phyloP scores from a whole-genome alignment of 2,329 filamentous ascomycete species.

The Aspergillus phoenicis region DNA sequence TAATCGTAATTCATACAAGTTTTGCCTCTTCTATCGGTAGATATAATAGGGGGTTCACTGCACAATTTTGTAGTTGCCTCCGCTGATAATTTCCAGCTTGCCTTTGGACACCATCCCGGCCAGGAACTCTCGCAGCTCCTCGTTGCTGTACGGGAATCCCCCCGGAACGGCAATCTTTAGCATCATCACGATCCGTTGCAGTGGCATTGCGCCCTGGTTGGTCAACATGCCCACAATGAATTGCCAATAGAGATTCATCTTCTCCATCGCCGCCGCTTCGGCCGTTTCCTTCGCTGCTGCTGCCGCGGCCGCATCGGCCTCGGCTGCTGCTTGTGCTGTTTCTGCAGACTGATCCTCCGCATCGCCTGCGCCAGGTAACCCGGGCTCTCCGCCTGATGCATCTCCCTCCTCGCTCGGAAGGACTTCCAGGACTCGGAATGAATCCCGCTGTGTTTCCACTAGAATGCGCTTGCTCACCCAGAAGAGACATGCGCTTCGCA shows the following conservation, averaged over 20 bases:
- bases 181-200: conserved; percentile 87
- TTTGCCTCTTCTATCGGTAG: neutral
- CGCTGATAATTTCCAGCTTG: conserved; percentile 65
- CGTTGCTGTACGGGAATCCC: conserved; percentile 85
- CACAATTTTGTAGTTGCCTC: conserved; percentile 67
- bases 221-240: conserved; percentile 96
- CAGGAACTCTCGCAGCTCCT: conserved; percentile 82
- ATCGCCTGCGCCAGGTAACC: conserved; percentile 21
- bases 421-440: conserved; percentile 60
- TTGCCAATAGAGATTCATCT: conserved; percentile 78
- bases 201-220: conserved; percentile 82
- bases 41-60: conserved; percentile 20
- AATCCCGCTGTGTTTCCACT: conserved; percentile 49
- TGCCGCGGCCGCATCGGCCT: conserved; percentile 35
- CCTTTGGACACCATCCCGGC: conserved; percentile 73
- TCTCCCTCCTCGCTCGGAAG: conserved; percentile 39
- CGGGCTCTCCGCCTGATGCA: conserved; percentile 23
- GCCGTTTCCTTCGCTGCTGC: conserved; percentile 49
- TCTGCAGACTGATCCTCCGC: conserved; percentile 13
- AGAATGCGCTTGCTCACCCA: conserved; percentile 64
- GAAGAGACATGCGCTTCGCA: conserved; percentile 63
- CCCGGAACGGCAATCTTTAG: conserved; percentile 87
- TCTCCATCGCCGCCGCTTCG: conserved; percentile 66
- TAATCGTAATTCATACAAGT: neutral
- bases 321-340: conserved; percentile 19